phyloP scores from a whole-genome alignment of 345 rosid genomes.

The Carallia brachiata region DNA sequence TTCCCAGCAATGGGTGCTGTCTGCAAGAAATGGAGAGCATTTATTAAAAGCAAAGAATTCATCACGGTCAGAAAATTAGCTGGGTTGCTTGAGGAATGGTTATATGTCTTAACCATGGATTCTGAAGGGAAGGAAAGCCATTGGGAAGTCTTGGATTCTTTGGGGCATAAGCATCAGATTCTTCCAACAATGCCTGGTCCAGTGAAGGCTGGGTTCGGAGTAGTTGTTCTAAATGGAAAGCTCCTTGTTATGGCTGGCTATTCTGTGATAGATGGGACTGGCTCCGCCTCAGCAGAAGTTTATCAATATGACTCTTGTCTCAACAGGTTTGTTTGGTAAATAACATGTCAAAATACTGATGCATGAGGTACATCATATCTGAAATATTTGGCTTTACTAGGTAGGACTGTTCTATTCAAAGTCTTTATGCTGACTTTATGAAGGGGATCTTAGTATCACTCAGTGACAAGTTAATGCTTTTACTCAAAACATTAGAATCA shows the following conservation, averaged over 20 bases:
- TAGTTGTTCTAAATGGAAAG: slow-evolving; percentile 67
- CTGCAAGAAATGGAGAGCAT: slow-evolving; percentile 82
- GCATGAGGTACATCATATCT: too few species aligned
- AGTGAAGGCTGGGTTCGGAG: slow-evolving; percentile 62
- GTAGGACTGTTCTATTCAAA: too few species aligned
- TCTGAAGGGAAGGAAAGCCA: slow-evolving; percentile 63
- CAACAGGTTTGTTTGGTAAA: slow-evolving; percentile 56
- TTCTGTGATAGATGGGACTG: slow-evolving; percentile 44
- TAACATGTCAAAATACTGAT: too few species aligned
- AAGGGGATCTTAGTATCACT: too few species aligned
- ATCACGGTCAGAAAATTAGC: slow-evolving; percentile 56
- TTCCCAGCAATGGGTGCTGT: slow-evolving; percentile 77
- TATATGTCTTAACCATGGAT: slow-evolving; percentile 63
- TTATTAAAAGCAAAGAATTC: slow-evolving; percentile 81
- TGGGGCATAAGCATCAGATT: slow-evolving; percentile 47
- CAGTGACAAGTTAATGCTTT: too few species aligned
- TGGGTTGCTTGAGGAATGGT: slow-evolving; percentile 82
- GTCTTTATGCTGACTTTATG: too few species aligned
- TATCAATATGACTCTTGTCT: slow-evolving; percentile 79
- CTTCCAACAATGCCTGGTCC: slow-evolving; percentile 88
- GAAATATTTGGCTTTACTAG: too few species aligned
- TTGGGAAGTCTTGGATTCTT: slow-evolving; percentile 79
- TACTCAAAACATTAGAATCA: too few species aligned
- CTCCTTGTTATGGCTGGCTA: slow-evolving; percentile 79
- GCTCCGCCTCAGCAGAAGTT: slow-evolving; percentile 58